Evolutionary conservation across 495 filamentous ascomycete species (phyloP).

Genomic region (Penicillium steckii): DNA sequence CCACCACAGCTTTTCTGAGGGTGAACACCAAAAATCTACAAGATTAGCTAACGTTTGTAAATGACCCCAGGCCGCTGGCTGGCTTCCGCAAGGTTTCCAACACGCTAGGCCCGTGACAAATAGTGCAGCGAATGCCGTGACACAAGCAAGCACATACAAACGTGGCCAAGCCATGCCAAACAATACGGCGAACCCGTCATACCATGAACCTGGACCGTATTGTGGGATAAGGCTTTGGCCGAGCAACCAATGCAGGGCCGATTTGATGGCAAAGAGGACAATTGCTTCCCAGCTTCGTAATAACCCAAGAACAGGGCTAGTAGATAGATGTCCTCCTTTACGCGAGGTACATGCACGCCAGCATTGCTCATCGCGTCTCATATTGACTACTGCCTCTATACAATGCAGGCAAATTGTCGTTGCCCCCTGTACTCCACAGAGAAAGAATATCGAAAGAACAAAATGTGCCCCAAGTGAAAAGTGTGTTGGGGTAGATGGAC

Average conservation of each 20-base stretch:
- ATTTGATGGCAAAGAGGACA: constrained; percentile 41
- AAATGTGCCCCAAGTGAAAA: neutral
- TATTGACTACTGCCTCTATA: constrained; percentile 44
- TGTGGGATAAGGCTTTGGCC: constrained; percentile 27
- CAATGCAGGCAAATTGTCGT: constrained; percentile 44
- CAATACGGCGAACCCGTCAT: no score
- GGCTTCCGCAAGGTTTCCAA: constrained; percentile 39
- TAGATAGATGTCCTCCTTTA: neutral
- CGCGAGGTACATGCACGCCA: constrained; percentile 4
- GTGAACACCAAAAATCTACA: constrained; percentile 48
- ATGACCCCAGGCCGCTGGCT: constrained; percentile 44
- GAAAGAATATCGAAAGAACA: constrained; percentile 7
- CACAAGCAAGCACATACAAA: no score
- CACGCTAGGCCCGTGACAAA: constrained; percentile 15
- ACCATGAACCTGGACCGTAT: no score
- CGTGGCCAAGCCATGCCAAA: constrained; percentile 37
- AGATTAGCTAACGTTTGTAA: constrained; percentile 44
- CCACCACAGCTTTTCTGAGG: constrained; percentile 38
- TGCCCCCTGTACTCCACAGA: constrained; percentile 16
- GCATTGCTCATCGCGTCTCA: constrained; percentile 43
- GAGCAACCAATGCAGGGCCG: constrained; percentile 47
- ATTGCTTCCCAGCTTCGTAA: constrained; percentile 42
- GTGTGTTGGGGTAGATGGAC: no score
- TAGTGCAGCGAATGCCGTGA: neutral
- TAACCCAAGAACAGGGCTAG: constrained; percentile 35